Base-by-base conservation (phyloP, 352 stramenopile species). In the Pelagophyceae sp. region DNA sequence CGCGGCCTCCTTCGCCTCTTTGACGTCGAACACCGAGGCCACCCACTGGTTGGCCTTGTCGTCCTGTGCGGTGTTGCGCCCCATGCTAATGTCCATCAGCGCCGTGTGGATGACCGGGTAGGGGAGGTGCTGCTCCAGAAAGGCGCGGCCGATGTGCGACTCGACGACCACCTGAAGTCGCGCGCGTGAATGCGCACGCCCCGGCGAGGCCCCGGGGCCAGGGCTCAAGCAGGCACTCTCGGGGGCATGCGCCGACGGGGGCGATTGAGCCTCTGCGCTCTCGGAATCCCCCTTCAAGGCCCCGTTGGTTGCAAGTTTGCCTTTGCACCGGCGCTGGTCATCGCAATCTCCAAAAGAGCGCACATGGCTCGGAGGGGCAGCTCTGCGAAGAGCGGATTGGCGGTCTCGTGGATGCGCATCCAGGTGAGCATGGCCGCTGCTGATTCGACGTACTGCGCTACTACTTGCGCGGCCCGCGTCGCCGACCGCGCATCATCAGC, bases 21-120 rank as follows among this genome's bases (percentile, higher is more conserved):
- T 27, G 58, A 67, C 58, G 38, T 74, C 67, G 38, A 74, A 74
- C 35, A 54, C 67, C 35, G 33, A 27, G 35, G 67, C 2, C 15
- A 11, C n/a, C 17, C 29, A 58, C 0, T 5, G 35, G 20, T 0
- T 3, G 20, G 2, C 6, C 38, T 50, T 58, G 2, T 74, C 67
- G 67, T 74, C 67, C 35, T 6, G 2, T 0, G 67, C 33, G 17
- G 67, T 74, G 35, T 74, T 33, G 67, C 38, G 67, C 35, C 33
- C 67, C 67, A 74, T 74, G 35, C 35, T 20, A 37, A 74, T 74
- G 67, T 74, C 67, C 67, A 74, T 74, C 2, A 74, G 38, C 15
- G 67, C 5, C 11, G 33, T 19, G 67, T 74, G 67, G 67, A 74
- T 74, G 15, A 58, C 67, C 5, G 67, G 2, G 37, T 60, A 74